Percentiles rank a stretch among this genome's conserved stretches.
These are phyloP conservation scores for Apium graveolens DNA, from an alignment of 129 eudicot species.

Conservation along the genomic window DNA sequence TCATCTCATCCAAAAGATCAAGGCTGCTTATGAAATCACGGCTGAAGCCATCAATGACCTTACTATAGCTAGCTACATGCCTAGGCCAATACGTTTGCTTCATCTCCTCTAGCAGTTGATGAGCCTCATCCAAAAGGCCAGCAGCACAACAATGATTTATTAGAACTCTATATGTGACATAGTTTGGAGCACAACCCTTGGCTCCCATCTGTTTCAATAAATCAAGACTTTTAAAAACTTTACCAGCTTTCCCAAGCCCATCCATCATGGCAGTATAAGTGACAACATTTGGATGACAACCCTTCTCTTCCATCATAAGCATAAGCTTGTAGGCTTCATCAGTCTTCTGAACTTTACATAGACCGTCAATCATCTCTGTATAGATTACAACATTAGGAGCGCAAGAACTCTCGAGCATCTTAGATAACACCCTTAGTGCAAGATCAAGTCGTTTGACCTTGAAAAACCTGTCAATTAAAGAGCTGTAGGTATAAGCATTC, in stretches of 20 bases:
- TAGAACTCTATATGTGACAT: slow-evolving; percentile 65
- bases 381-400: slow-evolving; percentile 81
- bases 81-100: slow-evolving; percentile 85
- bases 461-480: slow-evolving; percentile 76
- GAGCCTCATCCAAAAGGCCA: slow-evolving; percentile 69
- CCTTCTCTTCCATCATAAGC: slow-evolving; percentile 93
- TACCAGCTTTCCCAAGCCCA: slow-evolving; percentile 70
- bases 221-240: slow-evolving; percentile 66
- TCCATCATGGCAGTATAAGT: slow-evolving; percentile 91
- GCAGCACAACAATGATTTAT: slow-evolving; percentile 61
- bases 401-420: slow-evolving; percentile 74
- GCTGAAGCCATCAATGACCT: slow-evolving; percentile 79
- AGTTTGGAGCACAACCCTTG: slow-evolving; percentile 87
- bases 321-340: slow-evolving; percentile 83
- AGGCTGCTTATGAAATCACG: slow-evolving; percentile 53
- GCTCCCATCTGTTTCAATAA: slow-evolving; percentile 47
- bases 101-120: slow-evolving; percentile 75
- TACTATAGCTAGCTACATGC: slow-evolving; percentile 46
- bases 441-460: slow-evolving; percentile 92
- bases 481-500: slow-evolving; percentile 62
- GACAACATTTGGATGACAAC: slow-evolving; percentile 86
- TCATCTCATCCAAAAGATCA: slow-evolving; percentile 55
- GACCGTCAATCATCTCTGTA: slow-evolving; percentile 89
- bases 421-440: slow-evolving; percentile 63
- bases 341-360: slow-evolving; percentile 76